Conservation (phyloP, 2,329 filamentous ascomycete species). For the Chalaropsis thielavioides region DNA sequence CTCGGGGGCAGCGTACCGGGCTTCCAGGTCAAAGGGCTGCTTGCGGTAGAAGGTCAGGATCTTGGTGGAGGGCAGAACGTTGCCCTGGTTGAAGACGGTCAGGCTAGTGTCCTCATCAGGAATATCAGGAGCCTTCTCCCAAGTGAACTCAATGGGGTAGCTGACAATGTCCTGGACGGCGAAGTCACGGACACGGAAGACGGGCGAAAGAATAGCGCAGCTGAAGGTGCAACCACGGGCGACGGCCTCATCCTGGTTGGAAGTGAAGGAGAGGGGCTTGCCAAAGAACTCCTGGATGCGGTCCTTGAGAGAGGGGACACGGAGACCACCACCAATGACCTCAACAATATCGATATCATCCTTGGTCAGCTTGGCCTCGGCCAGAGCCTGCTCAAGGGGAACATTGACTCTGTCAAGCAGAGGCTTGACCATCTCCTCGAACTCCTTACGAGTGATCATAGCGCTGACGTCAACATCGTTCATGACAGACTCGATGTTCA, state of each 20-base stretch:
- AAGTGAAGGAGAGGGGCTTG: constrained; percentile 84
- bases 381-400: constrained; percentile 79
- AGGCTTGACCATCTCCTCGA: constrained; percentile 80
- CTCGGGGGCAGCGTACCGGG: constrained; percentile 79
- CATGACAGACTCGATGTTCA: constrained; percentile 98
- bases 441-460: constrained; percentile 84
- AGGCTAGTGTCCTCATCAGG: constrained; percentile 96
- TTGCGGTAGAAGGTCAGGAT: constrained; percentile 99
- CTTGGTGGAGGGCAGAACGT: constrained; percentile 94
- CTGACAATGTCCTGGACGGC: constrained; percentile 92
- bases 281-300: constrained; percentile 80
- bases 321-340: constrained; percentile 86
- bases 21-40: constrained; percentile 91
- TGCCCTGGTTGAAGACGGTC: constrained; percentile 94
- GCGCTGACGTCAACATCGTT: constrained; percentile 85
- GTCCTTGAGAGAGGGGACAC: constrained; percentile 86
- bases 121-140: constrained; percentile 97
- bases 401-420: constrained; percentile 56
- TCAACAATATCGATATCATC: constrained; percentile 92
- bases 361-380: constrained; percentile 78
- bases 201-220: constrained; percentile 91
- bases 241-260: constrained; percentile 96
- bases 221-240: constrained; percentile 92
- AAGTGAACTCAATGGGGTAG: constrained; percentile 97
- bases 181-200: constrained; percentile 98